Conservation (phyloP, 2,329 filamentous ascomycete species). For the Fusarium sp. region DNA sequence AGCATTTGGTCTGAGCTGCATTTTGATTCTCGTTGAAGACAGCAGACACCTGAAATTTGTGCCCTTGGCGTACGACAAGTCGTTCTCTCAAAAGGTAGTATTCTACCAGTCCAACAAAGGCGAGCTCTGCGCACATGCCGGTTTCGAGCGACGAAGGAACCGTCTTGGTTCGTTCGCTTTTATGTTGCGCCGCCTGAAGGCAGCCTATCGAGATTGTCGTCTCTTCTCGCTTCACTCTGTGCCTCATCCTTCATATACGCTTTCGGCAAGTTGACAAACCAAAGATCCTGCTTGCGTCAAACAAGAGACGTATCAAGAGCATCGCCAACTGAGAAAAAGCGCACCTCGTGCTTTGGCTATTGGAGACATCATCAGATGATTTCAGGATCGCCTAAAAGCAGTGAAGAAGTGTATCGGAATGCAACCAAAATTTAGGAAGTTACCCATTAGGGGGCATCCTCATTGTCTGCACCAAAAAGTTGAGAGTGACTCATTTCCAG, state of each 20-base stretch:
- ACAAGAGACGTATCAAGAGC: not conserved
- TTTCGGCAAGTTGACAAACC: not conserved
- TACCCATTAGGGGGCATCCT: not conserved
- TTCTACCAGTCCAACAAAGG: not conserved
- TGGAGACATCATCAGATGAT: conserved; percentile 6
- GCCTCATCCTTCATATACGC: not conserved
- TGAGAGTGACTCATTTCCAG: not conserved
- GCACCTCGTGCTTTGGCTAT: not conserved
- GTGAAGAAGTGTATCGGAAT: not conserved
- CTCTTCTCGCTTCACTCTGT: conserved; percentile 10
- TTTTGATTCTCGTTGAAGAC: conserved; percentile 3
- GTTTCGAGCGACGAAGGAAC: not conserved
- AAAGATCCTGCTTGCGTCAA: not conserved
- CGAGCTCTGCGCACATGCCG: not conserved
- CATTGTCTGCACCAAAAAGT: not conserved
- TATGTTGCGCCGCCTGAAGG: conserved; percentile 3
- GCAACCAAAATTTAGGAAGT: not conserved
- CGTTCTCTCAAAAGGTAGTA: conserved; percentile 6
- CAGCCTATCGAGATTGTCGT: not conserved
- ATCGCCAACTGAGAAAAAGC: conserved; percentile 1
- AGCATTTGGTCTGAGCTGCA: conserved; percentile 10
- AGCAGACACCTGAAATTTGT: conserved; percentile 9
- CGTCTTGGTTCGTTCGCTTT: conserved; percentile 1
- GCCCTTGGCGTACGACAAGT: conserved; percentile 10
- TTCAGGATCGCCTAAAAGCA: conserved; percentile 3